phyloP scores from a whole-genome alignment of 2,329 filamentous ascomycete genomes.

The Sphaerulina vaccinii region DNA sequence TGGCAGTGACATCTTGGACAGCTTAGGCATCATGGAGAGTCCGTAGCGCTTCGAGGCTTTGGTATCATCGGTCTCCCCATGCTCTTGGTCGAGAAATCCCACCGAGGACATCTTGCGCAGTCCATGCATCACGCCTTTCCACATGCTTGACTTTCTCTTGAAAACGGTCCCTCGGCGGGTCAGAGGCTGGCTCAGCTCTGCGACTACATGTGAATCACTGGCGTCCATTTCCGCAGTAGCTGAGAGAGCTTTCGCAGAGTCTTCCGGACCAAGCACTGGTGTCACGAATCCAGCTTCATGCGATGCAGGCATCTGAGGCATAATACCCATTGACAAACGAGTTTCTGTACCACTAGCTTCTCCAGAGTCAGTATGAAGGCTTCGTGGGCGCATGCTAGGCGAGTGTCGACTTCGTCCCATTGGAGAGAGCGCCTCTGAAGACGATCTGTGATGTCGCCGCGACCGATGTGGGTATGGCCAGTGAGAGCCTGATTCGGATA shows the following conservation, averaged over 20 bases:
- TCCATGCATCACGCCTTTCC: conserved; percentile 10
- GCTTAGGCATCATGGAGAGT: conserved; percentile 1
- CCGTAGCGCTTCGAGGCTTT: not conserved
- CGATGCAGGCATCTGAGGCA: not conserved
- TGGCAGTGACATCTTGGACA: conserved; percentile 15
- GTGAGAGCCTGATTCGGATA: not conserved
- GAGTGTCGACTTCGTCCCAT: conserved; percentile 6
- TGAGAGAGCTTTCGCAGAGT: not conserved
- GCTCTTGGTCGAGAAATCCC: not conserved
- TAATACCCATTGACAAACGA: not conserved
- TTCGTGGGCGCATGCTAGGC: not conserved
- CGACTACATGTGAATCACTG: not conserved
- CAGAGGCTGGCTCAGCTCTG: not conserved
- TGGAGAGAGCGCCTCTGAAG: conserved; percentile 25
- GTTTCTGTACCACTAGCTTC: not conserved
- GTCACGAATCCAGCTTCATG: not conserved
- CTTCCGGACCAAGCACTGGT: not conserved
- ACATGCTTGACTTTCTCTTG: conserved; percentile 18
- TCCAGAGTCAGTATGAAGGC: not conserved
- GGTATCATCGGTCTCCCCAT: not conserved
- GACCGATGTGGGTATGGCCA: not conserved
- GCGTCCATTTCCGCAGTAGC: not conserved
- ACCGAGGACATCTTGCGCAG: conserved; percentile 17
- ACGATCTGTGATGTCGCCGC: conserved; percentile 20
- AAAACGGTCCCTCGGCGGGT: not conserved